Conservation (phyloP, 2,329 filamentous ascomycete genomes). For the Fusarium newnesense region DNA sequence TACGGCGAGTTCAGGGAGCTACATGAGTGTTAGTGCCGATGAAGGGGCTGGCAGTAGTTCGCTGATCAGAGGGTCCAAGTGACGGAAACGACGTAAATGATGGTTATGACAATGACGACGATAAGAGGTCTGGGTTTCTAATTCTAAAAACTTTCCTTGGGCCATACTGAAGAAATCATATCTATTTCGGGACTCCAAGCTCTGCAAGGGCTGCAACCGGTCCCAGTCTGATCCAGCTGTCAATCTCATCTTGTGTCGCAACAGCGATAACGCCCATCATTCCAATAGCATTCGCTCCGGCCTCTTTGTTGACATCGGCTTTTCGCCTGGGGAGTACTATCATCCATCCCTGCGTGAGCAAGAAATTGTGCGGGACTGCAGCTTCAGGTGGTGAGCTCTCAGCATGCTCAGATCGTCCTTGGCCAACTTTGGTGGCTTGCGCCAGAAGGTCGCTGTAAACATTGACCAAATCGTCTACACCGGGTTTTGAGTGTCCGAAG, state of each 20-base stretch:
- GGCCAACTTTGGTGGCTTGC: rapidly evolving
- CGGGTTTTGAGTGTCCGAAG: rapidly evolving
- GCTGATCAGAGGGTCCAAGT: rapidly evolving
- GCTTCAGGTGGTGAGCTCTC: rapidly evolving
- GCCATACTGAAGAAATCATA: rapidly evolving
- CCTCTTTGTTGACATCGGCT: not conserved
- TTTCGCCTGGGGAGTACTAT: not conserved
- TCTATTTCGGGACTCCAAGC: not conserved
- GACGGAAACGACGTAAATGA: not conserved
- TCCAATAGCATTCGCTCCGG: not conserved
- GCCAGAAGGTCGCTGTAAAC: not conserved
- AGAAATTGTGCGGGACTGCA: not conserved
- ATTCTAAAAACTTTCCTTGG: not conserved
- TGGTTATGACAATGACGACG: not conserved
- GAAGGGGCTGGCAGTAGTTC: not conserved
- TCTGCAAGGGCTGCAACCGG: not conserved
- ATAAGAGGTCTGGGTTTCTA: no score
- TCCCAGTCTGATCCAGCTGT: not conserved
- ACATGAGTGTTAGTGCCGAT: not conserved
- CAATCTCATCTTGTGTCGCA: not conserved
- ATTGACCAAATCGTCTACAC: rapidly evolving
- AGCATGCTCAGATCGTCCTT: not conserved
- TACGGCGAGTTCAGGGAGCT: not conserved
- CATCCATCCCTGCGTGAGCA: not conserved
- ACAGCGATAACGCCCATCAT: conserved; percentile 4